phyloP scores from a whole-genome alignment of 345 rosid species.

The Streptanthus diversifolius region DNA sequence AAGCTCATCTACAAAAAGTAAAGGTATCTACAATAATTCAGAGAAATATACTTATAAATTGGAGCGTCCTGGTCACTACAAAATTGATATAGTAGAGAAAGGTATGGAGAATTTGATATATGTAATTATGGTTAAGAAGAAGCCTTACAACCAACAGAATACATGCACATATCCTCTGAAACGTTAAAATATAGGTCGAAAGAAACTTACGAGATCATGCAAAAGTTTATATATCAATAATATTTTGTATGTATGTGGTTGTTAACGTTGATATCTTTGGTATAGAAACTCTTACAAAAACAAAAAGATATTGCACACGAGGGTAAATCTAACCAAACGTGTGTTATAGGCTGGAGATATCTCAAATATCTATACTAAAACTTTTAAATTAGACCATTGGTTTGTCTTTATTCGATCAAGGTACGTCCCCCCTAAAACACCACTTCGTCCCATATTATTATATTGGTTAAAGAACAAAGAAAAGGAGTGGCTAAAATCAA shows the following conservation, averaged over 20 bases:
- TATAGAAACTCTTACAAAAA: conserved; percentile 4
- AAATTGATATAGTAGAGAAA: not conserved
- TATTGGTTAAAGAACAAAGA: conserved; percentile 1
- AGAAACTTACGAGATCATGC: conserved; percentile 24
- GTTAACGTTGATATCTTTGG: conserved; percentile 10
- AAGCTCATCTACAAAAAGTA: not conserved
- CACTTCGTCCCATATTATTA: not conserved
- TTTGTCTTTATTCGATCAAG: conserved; percentile 27
- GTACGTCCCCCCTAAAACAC: conserved; percentile 5
- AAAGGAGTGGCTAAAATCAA: conserved; percentile 15
- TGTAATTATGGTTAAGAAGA: not conserved
- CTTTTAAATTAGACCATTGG: conserved; percentile 3
- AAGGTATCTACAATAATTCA: not conserved
- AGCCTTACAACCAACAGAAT: not conserved
- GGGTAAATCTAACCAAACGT: conserved; percentile 33
- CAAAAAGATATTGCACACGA: conserved; percentile 27
- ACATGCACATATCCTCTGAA: not conserved
- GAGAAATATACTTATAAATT: not conserved
- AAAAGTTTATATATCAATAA: not conserved
- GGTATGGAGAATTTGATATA: not conserved
- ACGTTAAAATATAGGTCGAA: not conserved
- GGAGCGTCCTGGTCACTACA: not conserved
- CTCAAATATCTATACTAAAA: conserved; percentile 14
- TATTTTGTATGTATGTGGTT: not conserved
- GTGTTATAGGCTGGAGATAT: conserved; percentile 34